Evolutionary conservation across 768 basidiomycete species (phyloP).

Genomic region (Termitomyces sp.): DNA sequence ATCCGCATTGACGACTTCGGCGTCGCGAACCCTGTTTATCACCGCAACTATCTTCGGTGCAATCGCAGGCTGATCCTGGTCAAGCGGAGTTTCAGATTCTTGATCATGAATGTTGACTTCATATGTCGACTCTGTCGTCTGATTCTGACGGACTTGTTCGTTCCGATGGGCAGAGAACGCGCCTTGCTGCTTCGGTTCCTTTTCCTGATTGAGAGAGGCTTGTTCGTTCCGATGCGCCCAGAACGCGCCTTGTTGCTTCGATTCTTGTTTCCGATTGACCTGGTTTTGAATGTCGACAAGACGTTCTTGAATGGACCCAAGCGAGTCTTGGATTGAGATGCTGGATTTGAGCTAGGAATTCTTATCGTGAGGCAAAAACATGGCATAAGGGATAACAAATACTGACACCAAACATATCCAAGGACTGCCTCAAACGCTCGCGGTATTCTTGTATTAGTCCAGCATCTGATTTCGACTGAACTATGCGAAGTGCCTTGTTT

Average conservation of each 20-base stretch:
- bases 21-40: not conserved
- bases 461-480: constrained; percentile 9
- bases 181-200: too few species aligned
- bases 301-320: not conserved
- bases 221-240: not conserved
- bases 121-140: not conserved
- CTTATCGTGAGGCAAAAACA: not conserved
- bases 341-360: constrained; percentile 6
- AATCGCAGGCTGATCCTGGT: not conserved
- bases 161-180: not conserved
- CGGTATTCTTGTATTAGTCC: constrained; percentile 13
- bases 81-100: not conserved
- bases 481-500: not conserved
- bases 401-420: constrained; percentile 10
- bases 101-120: not conserved
- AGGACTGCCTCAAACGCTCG: constrained; percentile 7
- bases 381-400: not conserved
- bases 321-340: constrained; percentile 9
- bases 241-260: not conserved
- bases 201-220: not conserved
- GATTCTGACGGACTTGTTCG: not conserved
- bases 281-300: not conserved
- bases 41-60: not conserved
- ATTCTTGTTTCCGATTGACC: not conserved
- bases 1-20: not conserved